Conservation (phyloP, 1,284 basidiomycete genomes). For the Cryptococcus neoformans region DNA sequence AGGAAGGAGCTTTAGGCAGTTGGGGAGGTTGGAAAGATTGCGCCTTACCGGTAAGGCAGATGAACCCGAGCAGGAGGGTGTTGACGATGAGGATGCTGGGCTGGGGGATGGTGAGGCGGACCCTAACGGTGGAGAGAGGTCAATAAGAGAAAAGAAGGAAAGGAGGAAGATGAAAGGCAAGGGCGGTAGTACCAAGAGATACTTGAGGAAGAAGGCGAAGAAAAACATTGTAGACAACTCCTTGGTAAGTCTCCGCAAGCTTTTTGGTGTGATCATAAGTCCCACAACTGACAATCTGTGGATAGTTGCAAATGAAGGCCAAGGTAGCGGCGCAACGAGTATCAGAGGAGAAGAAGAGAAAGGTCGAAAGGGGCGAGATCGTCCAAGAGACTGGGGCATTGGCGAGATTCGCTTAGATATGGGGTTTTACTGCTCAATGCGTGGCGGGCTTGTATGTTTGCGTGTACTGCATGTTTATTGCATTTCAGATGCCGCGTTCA, state of each 20-base stretch:
- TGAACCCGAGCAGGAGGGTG: constrained; percentile 55
- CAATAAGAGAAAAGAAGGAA: constrained; percentile 10
- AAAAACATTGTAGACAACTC: constrained; percentile 90
- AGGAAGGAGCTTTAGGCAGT: constrained; percentile 61
- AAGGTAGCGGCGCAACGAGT: constrained; percentile 33
- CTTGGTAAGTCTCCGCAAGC: constrained; percentile 58
- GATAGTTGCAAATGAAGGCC: constrained; percentile 43
- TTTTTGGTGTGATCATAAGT: not conserved
- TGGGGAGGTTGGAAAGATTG: constrained; percentile 70
- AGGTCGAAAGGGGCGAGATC: constrained; percentile 21
- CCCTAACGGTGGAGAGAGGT: constrained; percentile 50
- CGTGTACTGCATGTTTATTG: too few species aligned
- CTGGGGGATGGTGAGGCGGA: constrained; percentile 30
- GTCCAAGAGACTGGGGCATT: constrained; percentile 30
- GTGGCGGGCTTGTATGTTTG: too few species aligned
- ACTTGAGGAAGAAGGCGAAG: constrained; percentile 71
- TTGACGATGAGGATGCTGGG: constrained; percentile 28
- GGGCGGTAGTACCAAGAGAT: constrained; percentile 77
- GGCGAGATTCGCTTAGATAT: constrained; percentile 24
- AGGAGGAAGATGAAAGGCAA: constrained; percentile 20
- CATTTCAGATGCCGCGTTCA: too few species aligned
- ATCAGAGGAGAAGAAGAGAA: constrained; percentile 24
- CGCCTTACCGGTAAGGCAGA: constrained; percentile 68
- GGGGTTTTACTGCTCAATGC: not conserved
- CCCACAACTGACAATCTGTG: not conserved